phyloP scores from a whole-genome alignment of 2,329 filamentous ascomycete genomes.

The Aspergillus texensis region DNA sequence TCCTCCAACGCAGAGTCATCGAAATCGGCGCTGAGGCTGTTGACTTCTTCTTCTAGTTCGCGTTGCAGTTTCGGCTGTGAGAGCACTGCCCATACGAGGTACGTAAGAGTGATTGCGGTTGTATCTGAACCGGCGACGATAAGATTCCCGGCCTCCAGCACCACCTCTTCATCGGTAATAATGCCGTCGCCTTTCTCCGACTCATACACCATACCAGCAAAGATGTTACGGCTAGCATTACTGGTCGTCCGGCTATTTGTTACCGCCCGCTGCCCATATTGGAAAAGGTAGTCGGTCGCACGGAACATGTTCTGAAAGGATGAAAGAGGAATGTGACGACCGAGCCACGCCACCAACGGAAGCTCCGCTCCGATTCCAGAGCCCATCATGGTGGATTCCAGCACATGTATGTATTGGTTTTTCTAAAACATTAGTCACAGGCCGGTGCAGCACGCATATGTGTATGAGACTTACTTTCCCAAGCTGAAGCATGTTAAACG shows the following conservation, averaged over 20 bases:
- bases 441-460: neutral
- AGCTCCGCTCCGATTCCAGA: slow-evolving; percentile 15
- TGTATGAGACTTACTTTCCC: slow-evolving; percentile 43
- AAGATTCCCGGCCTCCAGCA: slow-evolving; percentile 41
- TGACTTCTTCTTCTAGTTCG: slow-evolving; percentile 54
- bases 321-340: slow-evolving; percentile 11
- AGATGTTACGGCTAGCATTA: slow-evolving; percentile 36
- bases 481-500: slow-evolving; percentile 51
- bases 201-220: slow-evolving; percentile 41
- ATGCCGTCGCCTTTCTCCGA: slow-evolving; percentile 29
- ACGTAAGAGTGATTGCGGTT: slow-evolving; percentile 52
- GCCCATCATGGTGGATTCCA: slow-evolving; percentile 28
- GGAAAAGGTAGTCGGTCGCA: slow-evolving; percentile 10
- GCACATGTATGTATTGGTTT: slow-evolving; percentile 40
- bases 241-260: slow-evolving; percentile 21
- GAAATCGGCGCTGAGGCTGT: slow-evolving; percentile 35
- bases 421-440: slow-evolving; percentile 25
- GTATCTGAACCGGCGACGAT: slow-evolving; percentile 56
- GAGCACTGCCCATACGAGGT: slow-evolving; percentile 45
- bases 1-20: slow-evolving; percentile 50
- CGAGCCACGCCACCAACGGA: slow-evolving; percentile 9
- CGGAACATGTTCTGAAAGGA: slow-evolving; percentile 13
- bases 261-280: slow-evolving; percentile 14
- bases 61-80: slow-evolving; percentile 36
- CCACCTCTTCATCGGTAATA: slow-evolving; percentile 36